These are phyloP conservation scores for Hsuehochloa calcarea DNA, from an alignment of 176 grass and related monocot species.

Conservation along the genomic window DNA sequence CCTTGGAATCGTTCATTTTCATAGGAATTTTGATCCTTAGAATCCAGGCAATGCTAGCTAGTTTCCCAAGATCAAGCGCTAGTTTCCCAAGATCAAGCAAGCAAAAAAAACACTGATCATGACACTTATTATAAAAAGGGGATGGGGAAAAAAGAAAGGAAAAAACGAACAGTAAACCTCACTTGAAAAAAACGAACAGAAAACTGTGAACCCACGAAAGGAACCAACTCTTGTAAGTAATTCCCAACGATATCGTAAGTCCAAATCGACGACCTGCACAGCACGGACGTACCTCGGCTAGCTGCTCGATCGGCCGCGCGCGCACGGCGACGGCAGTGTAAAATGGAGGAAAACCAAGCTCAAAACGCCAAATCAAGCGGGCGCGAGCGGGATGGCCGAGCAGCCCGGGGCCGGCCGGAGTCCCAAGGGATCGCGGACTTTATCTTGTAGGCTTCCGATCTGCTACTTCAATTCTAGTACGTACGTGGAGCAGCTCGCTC, in stretches of 20 bases:
- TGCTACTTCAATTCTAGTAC: background rate
- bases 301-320: background rate
- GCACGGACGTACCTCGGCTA: background rate
- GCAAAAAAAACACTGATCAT: too few species aligned
- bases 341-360: background rate
- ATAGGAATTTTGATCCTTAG: too few species aligned
- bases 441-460: background rate
- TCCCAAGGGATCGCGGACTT: background rate
- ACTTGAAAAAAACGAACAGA: too few species aligned
- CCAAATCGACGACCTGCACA: background rate
- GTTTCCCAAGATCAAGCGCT: too few species aligned
- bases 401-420: too few species aligned
- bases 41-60: too few species aligned
- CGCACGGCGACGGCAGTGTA: background rate
- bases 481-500: background rate
- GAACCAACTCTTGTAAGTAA: background rate
- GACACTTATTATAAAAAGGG: too few species aligned
- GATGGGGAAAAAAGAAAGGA: too few species aligned
- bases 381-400: background rate
- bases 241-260: background rate
- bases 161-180: too few species aligned
- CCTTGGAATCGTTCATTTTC: too few species aligned
- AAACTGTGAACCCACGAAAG: background rate
- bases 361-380: background rate
- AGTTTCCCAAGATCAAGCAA: too few species aligned